These are phyloP conservation scores for Venturia nashicola DNA, from an alignment of 2,329 filamentous ascomycete species.

Conservation along the genomic window DNA sequence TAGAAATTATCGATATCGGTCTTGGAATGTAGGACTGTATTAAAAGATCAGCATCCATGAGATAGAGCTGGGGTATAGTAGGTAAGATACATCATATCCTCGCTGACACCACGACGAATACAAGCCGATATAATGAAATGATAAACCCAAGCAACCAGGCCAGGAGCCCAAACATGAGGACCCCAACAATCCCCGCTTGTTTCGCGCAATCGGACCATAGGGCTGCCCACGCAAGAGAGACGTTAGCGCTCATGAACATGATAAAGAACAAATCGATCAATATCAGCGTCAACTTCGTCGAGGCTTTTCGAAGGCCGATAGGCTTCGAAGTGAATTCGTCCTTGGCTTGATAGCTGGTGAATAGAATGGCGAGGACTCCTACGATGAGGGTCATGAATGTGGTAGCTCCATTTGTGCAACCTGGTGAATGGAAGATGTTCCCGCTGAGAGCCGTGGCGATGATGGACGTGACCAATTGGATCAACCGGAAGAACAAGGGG, in stretches of 20 bases:
- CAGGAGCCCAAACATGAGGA: conserved; percentile 68
- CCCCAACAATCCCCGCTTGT: conserved; percentile 61
- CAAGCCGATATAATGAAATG: conserved; percentile 29
- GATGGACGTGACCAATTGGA: conserved; percentile 71
- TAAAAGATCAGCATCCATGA: too few species aligned
- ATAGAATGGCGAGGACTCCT: conserved; percentile 77
- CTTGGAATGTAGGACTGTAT: too few species aligned
- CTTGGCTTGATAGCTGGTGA: conserved; percentile 86
- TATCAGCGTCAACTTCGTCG: conserved; percentile 78
- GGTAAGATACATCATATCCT: too few species aligned
- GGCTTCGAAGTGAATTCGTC: conserved; percentile 96
- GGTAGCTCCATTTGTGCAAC: conserved; percentile 41
- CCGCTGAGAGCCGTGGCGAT: conserved; percentile 68
- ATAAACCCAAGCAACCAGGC: conserved; percentile 88
- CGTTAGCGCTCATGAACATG: conserved; percentile 89
- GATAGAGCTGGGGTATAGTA: too few species aligned
- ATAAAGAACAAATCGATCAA: conserved; percentile 93
- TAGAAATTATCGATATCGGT: too few species aligned
- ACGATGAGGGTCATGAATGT: conserved; percentile 82
- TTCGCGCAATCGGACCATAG: conserved; percentile 52
- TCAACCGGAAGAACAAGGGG: conserved; percentile 70
- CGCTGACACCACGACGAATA: too few species aligned
- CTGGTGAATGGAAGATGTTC: conserved; percentile 49
- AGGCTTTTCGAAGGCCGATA: conserved; percentile 69
- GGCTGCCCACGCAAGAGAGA: conserved; percentile 78